phyloP scores from a whole-genome alignment of 106 monocot genomes.

The Cymbidium sinense region DNA sequence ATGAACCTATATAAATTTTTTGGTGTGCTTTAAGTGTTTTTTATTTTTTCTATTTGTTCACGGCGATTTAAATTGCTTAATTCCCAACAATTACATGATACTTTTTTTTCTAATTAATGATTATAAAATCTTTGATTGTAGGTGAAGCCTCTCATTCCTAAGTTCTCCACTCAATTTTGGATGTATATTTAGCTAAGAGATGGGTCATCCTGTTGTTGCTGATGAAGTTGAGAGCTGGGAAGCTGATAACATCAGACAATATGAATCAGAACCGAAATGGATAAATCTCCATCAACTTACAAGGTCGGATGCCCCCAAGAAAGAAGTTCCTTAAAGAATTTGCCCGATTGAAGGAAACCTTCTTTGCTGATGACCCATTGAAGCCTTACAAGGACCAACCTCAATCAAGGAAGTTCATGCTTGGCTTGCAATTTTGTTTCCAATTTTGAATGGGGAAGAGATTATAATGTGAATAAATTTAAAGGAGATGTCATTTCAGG shows the following conservation, averaged over 20 bases:
- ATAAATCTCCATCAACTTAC: constrained; percentile 14
- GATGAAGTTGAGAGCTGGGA: not conserved
- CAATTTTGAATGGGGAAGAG: constrained; percentile 59
- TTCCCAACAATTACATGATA: not conserved
- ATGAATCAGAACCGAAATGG: not conserved
- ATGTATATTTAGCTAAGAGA: not conserved
- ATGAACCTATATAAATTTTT: no score
- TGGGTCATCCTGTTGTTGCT: not conserved
- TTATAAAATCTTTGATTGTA: not conserved
- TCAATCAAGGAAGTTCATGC: constrained; percentile 26
- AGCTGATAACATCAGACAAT: constrained; percentile 1
- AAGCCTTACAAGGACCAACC: constrained; percentile 50
- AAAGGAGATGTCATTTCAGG: constrained; percentile 67
- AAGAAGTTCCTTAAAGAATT: constrained; percentile 27
- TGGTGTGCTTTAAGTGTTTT: no score
- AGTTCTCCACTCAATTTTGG: not conserved
- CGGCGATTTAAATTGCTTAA: no score
- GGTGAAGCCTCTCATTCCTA: not conserved
- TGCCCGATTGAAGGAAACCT: constrained; percentile 34
- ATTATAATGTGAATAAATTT: constrained; percentile 39
- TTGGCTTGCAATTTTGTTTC: constrained; percentile 54
- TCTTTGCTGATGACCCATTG: constrained; percentile 49
- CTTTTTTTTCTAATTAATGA: not conserved
- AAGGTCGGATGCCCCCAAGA: constrained; percentile 33
- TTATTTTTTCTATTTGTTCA: no score